phyloP scores from a whole-genome alignment of 345 rosid genomes.

The Populus nigra region DNA sequence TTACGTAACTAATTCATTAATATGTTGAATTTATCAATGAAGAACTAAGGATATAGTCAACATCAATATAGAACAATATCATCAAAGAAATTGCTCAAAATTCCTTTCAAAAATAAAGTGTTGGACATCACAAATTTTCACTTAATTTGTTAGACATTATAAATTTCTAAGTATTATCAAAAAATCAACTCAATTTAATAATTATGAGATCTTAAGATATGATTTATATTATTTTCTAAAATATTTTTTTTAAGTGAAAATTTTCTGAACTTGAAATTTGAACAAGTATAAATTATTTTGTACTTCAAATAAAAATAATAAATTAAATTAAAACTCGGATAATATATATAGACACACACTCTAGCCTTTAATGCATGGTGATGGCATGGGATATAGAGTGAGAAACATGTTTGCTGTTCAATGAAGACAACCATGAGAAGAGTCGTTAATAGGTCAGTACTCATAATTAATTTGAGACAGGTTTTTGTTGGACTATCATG shows the following conservation, averaged over 20 bases:
- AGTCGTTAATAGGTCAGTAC: background rate
- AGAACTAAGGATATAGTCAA: background rate
- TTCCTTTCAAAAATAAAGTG: background rate
- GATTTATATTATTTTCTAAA: too few relatives aligned
- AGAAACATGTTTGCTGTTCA: background rate
- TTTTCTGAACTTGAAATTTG: rapidly evolving
- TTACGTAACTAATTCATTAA: too few relatives aligned
- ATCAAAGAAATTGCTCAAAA: background rate
- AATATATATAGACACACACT: too few relatives aligned
- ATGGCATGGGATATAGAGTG: background rate
- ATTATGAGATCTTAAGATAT: too few relatives aligned
- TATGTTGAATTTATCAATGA: background rate
- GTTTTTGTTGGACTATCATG: background rate
- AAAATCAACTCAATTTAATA: too few relatives aligned
- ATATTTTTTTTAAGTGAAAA: too few relatives aligned
- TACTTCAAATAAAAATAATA: too few relatives aligned
- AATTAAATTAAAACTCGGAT: too few relatives aligned
- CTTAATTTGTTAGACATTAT: too few relatives aligned
- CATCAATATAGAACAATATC: background rate
- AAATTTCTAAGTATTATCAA: too few relatives aligned
- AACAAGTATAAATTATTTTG: too few relatives aligned
- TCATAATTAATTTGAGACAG: background rate
- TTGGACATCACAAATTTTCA: background rate
- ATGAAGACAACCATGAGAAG: background rate
- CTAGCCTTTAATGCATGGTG: background rate